A percentile compares a stretch with the other conserved stretches of the same genome.
phyloP scores from a whole-genome alignment of 2,329 filamentous ascomycete genomes.

The Colletotrichum coccodes region DNA sequence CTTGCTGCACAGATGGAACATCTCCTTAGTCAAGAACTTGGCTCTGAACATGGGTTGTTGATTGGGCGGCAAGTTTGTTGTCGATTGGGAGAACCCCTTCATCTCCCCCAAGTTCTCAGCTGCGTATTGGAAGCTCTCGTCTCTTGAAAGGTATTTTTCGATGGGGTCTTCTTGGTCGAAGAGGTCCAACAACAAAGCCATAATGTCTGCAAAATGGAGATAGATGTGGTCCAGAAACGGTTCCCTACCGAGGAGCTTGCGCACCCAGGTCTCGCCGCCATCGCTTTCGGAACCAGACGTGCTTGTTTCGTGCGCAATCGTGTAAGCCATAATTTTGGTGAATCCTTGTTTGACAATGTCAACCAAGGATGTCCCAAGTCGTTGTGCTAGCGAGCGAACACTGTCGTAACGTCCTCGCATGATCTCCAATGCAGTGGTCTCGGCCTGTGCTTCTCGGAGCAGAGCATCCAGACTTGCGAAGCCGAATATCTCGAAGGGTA shows the following conservation, averaged over 20 bases:
- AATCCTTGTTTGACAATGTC: constrained; percentile 77
- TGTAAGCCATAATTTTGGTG: constrained; percentile 83
- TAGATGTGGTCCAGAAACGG: constrained; percentile 71
- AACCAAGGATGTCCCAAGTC: constrained; percentile 62
- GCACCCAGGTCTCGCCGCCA: constrained; percentile 73
- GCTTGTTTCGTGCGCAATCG: constrained; percentile 79
- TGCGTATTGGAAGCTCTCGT: constrained; percentile 68
- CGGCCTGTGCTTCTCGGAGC: constrained; percentile 76
- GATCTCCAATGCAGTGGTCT: constrained; percentile 81
- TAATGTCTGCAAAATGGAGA: constrained; percentile 78
- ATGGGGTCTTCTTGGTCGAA: constrained; percentile 82
- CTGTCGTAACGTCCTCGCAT: constrained; percentile 81
- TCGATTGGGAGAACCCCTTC: constrained; percentile 73
- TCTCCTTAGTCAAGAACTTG: constrained; percentile 78
- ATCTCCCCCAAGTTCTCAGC: constrained; percentile 76
- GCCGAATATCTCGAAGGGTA: constrained; percentile 88
- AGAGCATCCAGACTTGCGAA: constrained; percentile 77
- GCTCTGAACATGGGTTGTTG: constrained; percentile 90
- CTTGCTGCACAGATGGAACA: constrained; percentile 81
- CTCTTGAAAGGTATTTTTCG: constrained; percentile 73
- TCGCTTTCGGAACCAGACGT: constrained; percentile 52
- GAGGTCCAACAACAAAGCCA: constrained; percentile 79
- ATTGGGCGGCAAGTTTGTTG: constrained; percentile 73
- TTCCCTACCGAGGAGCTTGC: constrained; percentile 75
- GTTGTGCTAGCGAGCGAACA: constrained; percentile 66